Base-by-base conservation (phyloP, 1,139 yeast genomes). In the Petasospora fabianii region DNA sequence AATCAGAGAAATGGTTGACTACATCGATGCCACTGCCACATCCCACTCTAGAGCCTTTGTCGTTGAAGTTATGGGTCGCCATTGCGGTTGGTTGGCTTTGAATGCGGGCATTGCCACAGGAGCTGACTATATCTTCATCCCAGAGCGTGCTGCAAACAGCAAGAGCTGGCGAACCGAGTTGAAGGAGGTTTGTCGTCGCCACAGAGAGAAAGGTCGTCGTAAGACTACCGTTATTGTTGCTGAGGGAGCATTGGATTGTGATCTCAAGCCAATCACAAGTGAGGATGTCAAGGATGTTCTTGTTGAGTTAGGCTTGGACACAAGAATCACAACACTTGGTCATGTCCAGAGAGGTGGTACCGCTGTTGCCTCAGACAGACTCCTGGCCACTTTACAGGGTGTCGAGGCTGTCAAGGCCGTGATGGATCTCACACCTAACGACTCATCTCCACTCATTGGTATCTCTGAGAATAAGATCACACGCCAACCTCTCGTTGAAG, bases 261-360 rank as follows among this genome's bases (percentile, higher is more conserved):
- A 86, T 45, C 72, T 92, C 56, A 73, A 82, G 38, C 95, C 95
- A 41, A 86, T 92, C 49, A 73, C 88, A 19, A 73, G 95, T 13
- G 77, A 77, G 40, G 79, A 80, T 48, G 97, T 92, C 39, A 84
- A 84, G 63, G 74, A 84, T 37, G 87, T 82, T 13, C 73, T 92
- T 47, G 92, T 82, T 35, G 81, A 77, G 53, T 72, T 90, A 49
- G 96, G 96, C 6, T 73, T 92, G 41, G 98, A 92, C 59, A 90
- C 97, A 16, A 78, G 98, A 64, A 83, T 90, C 55, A 92, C 98
- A 36, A 87, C 95, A 20, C 72, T 92, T 51, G 98, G 98, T 30
- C 98, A 92, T 61, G 96, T 92, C 35, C 98, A 92, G 70, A 80
- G 98, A 67, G 98, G 98, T 66, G 98, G 98, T 61, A 75, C 95